A percentile compares a stretch with the other conserved stretches of the same genome.
These are phyloP conservation scores for Ophiorrhiza pumila DNA, from an alignment of 257 asterid genomes.

Conservation along the genomic window DNA sequence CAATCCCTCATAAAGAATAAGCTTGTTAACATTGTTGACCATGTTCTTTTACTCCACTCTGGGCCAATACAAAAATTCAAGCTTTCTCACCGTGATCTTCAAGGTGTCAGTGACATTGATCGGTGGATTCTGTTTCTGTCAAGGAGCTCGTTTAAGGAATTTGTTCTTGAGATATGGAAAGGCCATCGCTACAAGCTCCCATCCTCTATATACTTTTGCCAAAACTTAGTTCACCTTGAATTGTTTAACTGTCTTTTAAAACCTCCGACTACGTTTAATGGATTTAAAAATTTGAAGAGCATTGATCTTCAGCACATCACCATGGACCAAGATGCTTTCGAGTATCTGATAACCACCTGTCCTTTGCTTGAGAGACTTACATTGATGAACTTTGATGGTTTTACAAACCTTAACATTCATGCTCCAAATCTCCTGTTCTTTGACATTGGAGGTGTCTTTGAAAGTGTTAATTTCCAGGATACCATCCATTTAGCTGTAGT, in stretches of 20 bases:
- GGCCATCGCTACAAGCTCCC: constrained; percentile 96
- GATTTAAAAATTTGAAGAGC: constrained; percentile 78
- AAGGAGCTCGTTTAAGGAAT: constrained; percentile 69
- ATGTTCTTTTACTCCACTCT: constrained; percentile 73
- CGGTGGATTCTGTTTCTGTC: constrained; percentile 92
- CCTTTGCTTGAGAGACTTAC: constrained; percentile 85
- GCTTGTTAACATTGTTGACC: constrained; percentile 81
- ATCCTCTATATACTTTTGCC: constrained; percentile 63
- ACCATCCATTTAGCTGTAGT: constrained; percentile 74
- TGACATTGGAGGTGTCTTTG: constrained; percentile 89
- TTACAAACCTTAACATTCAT: constrained; percentile 58
- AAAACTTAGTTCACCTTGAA: constrained; percentile 75
- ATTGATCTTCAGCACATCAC: constrained; percentile 96
- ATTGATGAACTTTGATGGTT: constrained; percentile 92
- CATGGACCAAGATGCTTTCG: constrained; percentile 88
- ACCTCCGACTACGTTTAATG: constrained; percentile 61
- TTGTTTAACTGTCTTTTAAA: constrained; percentile 85
- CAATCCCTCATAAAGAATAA: constrained; percentile 58
- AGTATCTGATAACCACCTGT: constrained; percentile 64
- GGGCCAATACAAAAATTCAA: constrained; percentile 81
- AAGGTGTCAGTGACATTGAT: constrained; percentile 84
- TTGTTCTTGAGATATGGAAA: constrained; percentile 92
- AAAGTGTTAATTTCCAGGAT: constrained; percentile 61
- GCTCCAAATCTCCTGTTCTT: constrained; percentile 91
- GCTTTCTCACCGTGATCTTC: constrained; percentile 95